These are phyloP conservation scores for Escovopsis sp. DNA, from an alignment of 2,329 filamentous ascomycete genomes.

Conservation along the genomic window DNA sequence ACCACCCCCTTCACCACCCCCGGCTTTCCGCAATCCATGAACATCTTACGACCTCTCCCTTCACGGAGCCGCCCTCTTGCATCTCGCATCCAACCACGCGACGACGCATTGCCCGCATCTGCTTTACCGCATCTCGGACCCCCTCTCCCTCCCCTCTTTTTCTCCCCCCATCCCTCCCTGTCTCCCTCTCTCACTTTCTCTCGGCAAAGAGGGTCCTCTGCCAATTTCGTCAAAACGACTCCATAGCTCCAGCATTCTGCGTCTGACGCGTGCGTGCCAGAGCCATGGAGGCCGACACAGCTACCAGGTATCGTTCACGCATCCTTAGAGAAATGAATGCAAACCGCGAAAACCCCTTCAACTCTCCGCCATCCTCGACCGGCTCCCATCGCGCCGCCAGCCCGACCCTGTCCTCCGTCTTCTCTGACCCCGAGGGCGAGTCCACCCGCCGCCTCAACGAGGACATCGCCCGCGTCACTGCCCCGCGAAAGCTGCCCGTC, in stretches of 20 bases:
- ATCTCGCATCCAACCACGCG: too few species aligned
- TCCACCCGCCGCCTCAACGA: constrained; percentile 37
- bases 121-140: too few species aligned
- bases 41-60: too few species aligned
- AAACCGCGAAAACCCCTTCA: constrained; percentile 40
- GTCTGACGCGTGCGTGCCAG: constrained; percentile 9
- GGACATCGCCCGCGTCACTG: constrained; percentile 30
- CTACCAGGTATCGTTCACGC: constrained; percentile 30
- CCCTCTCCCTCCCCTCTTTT: too few species aligned
- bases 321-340: constrained; percentile 37
- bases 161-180: too few species aligned
- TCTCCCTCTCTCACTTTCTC: too few species aligned
- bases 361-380: constrained; percentile 43
- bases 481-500: constrained; percentile 24
- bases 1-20: too few species aligned
- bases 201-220: too few species aligned
- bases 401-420: constrained; percentile 37
- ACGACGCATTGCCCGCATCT: too few species aligned
- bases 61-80: too few species aligned
- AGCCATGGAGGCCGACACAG: constrained; percentile 28
- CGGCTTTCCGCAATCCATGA: too few species aligned
- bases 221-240: background rate
- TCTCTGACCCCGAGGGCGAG: constrained; percentile 38
- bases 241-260: constrained; percentile 11
- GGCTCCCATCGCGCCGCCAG: constrained; percentile 43